Evolutionary conservation across 2,329 filamentous ascomycete genomes (phyloP).

Genomic region (Penicillium sp.): DNA sequence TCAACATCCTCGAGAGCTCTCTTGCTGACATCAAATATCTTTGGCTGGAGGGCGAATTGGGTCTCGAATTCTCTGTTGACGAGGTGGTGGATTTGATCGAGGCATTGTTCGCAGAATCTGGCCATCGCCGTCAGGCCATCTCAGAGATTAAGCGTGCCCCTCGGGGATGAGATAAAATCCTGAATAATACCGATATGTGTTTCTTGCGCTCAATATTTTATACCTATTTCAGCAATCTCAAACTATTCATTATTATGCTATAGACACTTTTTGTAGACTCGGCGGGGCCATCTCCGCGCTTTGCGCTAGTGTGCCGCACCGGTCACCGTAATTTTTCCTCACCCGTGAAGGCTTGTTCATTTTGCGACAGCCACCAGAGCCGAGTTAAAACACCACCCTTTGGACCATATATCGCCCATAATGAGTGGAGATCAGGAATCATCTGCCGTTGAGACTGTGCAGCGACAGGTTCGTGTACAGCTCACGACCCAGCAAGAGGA

Average conservation of each 20-base stretch:
- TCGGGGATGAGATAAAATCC: constrained; percentile 21
- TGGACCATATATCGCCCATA: constrained; percentile 22
- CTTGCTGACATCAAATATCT: constrained; percentile 70
- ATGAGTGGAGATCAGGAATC: constrained; percentile 37
- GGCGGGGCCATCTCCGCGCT: constrained; percentile 40
- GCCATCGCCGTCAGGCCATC: constrained; percentile 63
- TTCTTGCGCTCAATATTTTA: neutral
- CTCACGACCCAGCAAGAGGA: constrained; percentile 60
- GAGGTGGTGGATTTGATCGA: constrained; percentile 69
- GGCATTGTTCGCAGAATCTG: constrained; percentile 68
- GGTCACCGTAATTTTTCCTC: constrained; percentile 50
- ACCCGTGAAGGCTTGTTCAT: constrained; percentile 37
- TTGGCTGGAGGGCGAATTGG: constrained; percentile 69
- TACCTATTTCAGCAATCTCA: neutral
- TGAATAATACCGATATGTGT: neutral
- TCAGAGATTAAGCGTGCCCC: constrained; percentile 58
- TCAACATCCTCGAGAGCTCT: constrained; percentile 67
- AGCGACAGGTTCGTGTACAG: constrained; percentile 61
- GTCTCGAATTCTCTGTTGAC: constrained; percentile 65
- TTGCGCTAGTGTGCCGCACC: constrained; percentile 49
- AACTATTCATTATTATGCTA: neutral
- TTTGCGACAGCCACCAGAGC: constrained; percentile 36
- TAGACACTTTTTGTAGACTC: constrained; percentile 6
- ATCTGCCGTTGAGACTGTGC: constrained; percentile 35
- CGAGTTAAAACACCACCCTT: constrained; percentile 24